Evolutionary conservation across 176 grass and related monocot genomes (phyloP).

Genomic region (Ensete ventricosum): DNA sequence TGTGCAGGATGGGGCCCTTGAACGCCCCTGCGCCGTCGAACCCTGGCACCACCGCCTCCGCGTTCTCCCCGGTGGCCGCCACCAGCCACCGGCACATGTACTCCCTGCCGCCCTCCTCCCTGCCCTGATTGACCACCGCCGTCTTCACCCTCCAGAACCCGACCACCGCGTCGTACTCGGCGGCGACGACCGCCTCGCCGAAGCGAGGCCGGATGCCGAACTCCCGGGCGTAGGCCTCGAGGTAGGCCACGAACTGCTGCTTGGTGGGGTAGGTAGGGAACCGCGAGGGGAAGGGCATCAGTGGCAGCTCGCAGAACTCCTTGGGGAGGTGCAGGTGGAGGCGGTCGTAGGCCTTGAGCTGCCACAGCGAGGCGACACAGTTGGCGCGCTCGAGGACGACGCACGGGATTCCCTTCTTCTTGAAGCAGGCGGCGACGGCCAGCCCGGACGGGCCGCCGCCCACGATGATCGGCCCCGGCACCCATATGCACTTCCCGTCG

Average conservation of each 20-base stretch:
- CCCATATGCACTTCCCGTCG: neutral
- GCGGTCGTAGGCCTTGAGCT: conserved; percentile 14
- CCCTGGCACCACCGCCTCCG: conserved; percentile 10
- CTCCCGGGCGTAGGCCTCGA: conserved; percentile 3
- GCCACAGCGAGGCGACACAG: conserved; percentile 20
- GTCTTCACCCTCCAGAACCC: conserved; percentile 11
- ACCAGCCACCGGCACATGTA: conserved; percentile 15
- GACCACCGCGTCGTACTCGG: conserved; percentile 5
- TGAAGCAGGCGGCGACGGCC: conserved; percentile 13
- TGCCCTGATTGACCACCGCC: neutral
- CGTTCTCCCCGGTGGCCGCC: conserved; percentile 20
- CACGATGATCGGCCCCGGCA: conserved; percentile 3
- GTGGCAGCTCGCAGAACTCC: conserved; percentile 17
- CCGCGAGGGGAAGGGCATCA: conserved; percentile 8
- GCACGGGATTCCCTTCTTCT: conserved; percentile 5
- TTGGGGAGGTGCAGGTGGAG: conserved; percentile 18
- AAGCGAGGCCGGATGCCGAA: conserved; percentile 9
- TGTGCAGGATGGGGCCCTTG: neutral
- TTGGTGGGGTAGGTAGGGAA: conserved; percentile 18
- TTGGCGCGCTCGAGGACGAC: conserved; percentile 9
- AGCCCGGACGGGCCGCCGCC: conserved; percentile 16
- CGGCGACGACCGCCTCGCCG: conserved; percentile 6
- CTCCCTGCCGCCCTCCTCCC: neutral
- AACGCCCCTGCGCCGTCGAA: neutral
- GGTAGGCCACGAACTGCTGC: conserved; percentile 18